Percentiles rank a stretch among this genome's conserved stretches.
Evolutionary conservation across 2,329 filamentous ascomycete species (phyloP).

Genomic region (Fusarium sp.): DNA sequence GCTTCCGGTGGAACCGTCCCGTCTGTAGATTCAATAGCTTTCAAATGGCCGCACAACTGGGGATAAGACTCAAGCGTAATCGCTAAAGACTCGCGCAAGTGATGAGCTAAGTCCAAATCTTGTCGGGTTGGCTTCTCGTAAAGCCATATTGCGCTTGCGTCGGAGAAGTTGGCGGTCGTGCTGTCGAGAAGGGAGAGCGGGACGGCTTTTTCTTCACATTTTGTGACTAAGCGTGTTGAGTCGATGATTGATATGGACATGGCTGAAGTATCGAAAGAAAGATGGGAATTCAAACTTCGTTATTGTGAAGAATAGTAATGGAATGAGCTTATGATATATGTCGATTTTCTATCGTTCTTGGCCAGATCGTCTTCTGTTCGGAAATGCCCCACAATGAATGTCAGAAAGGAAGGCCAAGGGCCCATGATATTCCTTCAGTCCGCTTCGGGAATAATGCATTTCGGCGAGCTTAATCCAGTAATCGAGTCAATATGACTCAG

Average conservation of each 20-base stretch:
- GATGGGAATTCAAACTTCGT: too few species aligned
- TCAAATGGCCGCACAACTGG: constrained; percentile 38
- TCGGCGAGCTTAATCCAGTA: not conserved
- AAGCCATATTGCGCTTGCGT: constrained; percentile 41
- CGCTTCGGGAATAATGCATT: constrained; percentile 1
- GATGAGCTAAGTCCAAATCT: not conserved
- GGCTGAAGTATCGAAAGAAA: too few species aligned
- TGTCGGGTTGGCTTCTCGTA: constrained; percentile 17
- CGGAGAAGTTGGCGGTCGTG: constrained; percentile 41
- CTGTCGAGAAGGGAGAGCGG: constrained; percentile 41
- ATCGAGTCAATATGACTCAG: not conserved
- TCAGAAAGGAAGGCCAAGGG: too few species aligned
- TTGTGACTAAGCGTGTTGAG: not conserved
- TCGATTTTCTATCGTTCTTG: not conserved
- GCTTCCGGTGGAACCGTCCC: constrained; percentile 18
- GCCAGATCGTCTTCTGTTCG: not conserved
- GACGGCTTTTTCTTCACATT: constrained; percentile 3
- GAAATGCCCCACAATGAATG: not conserved
- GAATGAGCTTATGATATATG: too few species aligned
- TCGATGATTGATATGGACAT: constrained; percentile 6
- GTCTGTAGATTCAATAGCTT: constrained; percentile 18
- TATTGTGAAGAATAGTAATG: too few species aligned
- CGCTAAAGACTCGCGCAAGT: constrained; percentile 22
- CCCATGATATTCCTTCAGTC: not conserved
- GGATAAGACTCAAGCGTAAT: constrained; percentile 34